Evolutionary conservation across 176 grass and related monocot genomes (phyloP).

Genomic region (Neostapfia colusana): DNA sequence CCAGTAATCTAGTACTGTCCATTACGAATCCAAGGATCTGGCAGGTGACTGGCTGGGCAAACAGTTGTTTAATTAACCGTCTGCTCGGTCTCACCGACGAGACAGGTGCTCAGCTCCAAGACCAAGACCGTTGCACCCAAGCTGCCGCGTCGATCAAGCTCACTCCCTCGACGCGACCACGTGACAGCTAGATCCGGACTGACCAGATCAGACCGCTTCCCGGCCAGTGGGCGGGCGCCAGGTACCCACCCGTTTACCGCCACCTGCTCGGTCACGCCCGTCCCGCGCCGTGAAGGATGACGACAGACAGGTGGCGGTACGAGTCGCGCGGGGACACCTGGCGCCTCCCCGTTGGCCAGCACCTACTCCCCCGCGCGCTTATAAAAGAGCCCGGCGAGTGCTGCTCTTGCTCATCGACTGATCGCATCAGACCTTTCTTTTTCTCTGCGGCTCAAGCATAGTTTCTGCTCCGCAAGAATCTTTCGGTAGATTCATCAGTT

Average conservation of each 20-base stretch:
- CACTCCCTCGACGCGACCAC: neutral
- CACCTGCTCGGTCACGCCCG: slow-evolving; percentile 51
- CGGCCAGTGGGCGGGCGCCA: slow-evolving; percentile 20
- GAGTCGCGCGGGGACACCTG: neutral
- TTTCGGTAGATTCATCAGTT: neutral
- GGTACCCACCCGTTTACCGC: slow-evolving; percentile 34
- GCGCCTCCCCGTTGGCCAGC: slow-evolving; percentile 17
- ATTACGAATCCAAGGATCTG: neutral
- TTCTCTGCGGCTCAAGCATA: neutral
- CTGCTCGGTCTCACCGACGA: neutral
- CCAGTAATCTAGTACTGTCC: neutral
- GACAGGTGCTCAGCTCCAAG: neutral
- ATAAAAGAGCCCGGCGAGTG: slow-evolving; percentile 50
- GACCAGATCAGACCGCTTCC: slow-evolving; percentile 46
- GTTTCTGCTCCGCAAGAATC: neutral
- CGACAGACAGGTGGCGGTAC: slow-evolving; percentile 46
- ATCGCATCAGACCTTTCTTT: neutral
- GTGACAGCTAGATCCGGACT: slow-evolving; percentile 38
- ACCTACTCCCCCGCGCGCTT: slow-evolving; percentile 18
- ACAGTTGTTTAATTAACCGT: neutral
- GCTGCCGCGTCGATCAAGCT: neutral
- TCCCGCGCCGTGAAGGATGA: neutral
- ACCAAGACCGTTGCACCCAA: neutral
- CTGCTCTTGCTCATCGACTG: slow-evolving; percentile 31
- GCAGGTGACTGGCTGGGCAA: neutral